Conservation (phyloP, 306 rosid genomes). For the Pueraria montana region DNA sequence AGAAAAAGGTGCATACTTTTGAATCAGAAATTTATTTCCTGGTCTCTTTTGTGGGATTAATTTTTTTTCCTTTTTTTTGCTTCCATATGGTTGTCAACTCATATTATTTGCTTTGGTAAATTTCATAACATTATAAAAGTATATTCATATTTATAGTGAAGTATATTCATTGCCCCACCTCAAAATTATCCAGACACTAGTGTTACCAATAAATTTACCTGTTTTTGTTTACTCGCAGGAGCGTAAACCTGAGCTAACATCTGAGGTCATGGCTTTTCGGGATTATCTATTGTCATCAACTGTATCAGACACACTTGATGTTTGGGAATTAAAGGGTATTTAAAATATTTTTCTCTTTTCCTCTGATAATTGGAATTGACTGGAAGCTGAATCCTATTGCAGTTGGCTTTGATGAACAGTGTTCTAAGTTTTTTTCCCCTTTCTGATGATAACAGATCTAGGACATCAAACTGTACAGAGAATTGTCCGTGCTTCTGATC, state of each 20-base stretch:
- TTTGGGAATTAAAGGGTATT: slow-evolving; percentile 96
- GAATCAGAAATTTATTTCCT: neutral
- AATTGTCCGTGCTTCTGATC: slow-evolving; percentile 96
- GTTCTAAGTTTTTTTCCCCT: neutral
- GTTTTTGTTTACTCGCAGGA: slow-evolving; percentile 67
- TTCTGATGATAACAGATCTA: slow-evolving; percentile 68
- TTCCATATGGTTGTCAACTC: neutral
- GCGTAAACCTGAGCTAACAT: slow-evolving; percentile 83
- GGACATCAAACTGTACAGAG: slow-evolving; percentile 99
- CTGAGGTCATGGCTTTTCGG: slow-evolving; percentile 95
- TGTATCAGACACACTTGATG: slow-evolving; percentile 90
- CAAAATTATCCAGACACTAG: neutral
- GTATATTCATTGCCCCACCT: neutral
- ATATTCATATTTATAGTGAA: neutral
- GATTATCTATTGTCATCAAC: slow-evolving; percentile 93
- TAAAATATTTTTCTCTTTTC: slow-evolving; percentile 16
- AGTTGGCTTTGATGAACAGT: slow-evolving; percentile 33
- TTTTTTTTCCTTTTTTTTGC: neutral
- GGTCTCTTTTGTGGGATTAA: neutral
- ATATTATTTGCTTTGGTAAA: neutral
- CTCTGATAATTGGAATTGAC: slow-evolving; percentile 1
- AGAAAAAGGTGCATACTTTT: neutral
- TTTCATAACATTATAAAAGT: neutral
- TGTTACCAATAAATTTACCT: slow-evolving; percentile 16
- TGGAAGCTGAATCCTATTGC: neutral